phyloP scores from a whole-genome alignment of 768 basidiomycete genomes.

The Phallus indusiatus region DNA sequence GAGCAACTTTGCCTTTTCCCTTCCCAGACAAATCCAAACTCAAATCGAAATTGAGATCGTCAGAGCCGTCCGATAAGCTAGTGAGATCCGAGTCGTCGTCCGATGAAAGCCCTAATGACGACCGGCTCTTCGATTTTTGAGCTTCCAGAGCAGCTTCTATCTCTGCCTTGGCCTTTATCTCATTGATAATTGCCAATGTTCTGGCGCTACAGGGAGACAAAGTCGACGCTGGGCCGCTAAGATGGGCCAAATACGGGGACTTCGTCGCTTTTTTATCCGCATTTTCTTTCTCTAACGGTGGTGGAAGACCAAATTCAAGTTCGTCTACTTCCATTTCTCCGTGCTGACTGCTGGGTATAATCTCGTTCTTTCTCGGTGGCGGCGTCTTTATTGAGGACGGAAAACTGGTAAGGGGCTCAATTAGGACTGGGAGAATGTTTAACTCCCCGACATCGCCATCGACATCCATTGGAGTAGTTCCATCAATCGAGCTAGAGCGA shows the following conservation, averaged over 20 bases:
- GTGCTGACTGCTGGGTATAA: conserved; percentile 5
- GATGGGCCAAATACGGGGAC: background rate
- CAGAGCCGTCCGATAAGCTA: background rate
- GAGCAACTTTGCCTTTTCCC: background rate
- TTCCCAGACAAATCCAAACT: background rate
- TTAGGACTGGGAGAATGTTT: background rate
- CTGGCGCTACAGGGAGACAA: background rate
- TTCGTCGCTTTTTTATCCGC: background rate
- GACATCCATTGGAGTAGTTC: background rate
- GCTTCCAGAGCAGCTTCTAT: background rate
- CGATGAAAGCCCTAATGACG: background rate
- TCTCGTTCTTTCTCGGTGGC: background rate
- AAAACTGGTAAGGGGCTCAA: background rate
- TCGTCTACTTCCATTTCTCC: background rate
- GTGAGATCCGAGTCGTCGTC: conserved; percentile 1
- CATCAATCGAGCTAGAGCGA: background rate
- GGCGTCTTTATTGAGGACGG: no score
- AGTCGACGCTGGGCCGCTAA: no score
- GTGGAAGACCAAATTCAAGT: background rate
- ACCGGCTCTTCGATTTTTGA: background rate
- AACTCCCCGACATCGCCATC: background rate
- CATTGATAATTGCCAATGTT: background rate
- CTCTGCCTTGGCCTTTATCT: conserved; percentile 7
- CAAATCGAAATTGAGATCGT: background rate
- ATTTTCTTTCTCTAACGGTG: background rate